Evolutionary conservation across 129 eudicot genomes (phyloP), one percentile per base, ranked within the genome.

Genomic region (Pseudognaphalium luteoalbum): DNA sequence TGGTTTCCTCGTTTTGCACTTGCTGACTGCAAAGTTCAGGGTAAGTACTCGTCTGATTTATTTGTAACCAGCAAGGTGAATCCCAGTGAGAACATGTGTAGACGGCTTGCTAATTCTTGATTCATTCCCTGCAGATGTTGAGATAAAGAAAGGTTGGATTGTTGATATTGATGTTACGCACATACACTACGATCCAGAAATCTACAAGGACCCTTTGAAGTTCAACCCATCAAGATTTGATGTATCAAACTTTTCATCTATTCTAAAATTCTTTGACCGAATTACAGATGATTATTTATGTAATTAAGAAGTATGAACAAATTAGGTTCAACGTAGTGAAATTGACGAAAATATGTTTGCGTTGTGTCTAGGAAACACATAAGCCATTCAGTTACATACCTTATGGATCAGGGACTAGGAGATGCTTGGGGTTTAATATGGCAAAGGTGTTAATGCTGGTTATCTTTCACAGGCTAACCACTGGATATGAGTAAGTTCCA

Each of bases 121-220:
- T 69, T 59, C 4, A 29, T 35, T 32, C 14, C 32, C 35, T 56
- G 71, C 88, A 85, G 89, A 86, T 17, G 37, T 77, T 76, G 82
- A 88, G 68, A 88, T 88, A 81, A 88, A 88, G 84, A 88, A 85
- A 81, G 92, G 92, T 25, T 85, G 92, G 92, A 81, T 80, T 75
- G 89, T 83, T 4, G 71, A 85, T 29, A 58, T 88, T 71, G 92
- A 88, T 78, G 89, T 90, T 72, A 83, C 93, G 44, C 81, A 77
- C 64, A 88, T 88, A 78, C 90, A 88, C 68, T 85, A 85, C 69
- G 90, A 88, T 70, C 87, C 88, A 76, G 78, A 58, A 20, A 1
- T 75, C 30, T 76, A 85, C 74, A 83, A 88, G 69, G 83, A 88
- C 58, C 92, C 92, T 17, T 39, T 83, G 81, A 52, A 62, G 33